These are phyloP conservation scores for Margaritispora aquatica DNA, from an alignment of 495 filamentous ascomycete genomes.

Conservation along the genomic window DNA sequence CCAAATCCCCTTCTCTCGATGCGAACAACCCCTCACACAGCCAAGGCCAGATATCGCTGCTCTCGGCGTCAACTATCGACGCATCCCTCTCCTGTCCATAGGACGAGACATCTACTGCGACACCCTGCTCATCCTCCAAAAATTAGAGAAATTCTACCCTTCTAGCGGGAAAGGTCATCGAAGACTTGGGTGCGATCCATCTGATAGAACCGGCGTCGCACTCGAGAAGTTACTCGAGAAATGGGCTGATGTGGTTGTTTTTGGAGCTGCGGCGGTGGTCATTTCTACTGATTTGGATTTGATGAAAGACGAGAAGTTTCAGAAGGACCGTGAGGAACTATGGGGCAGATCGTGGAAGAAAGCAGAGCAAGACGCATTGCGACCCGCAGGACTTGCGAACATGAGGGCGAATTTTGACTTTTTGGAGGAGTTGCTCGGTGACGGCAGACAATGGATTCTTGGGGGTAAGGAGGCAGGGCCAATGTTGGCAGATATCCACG, in stretches of 20 bases:
- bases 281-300: conserved; percentile 42
- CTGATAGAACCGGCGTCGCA: not conserved
- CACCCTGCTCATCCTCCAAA: conserved; percentile 50
- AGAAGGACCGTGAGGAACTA: conserved; percentile 45
- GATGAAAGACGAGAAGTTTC: conserved; percentile 42
- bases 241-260: conserved; percentile 20
- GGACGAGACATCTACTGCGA: conserved; percentile 49
- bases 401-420: conserved; percentile 35
- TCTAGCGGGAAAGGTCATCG: conserved; percentile 22
- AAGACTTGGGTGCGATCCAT: conserved; percentile 12
- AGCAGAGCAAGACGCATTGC: conserved; percentile 10
- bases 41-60: conserved; percentile 49
- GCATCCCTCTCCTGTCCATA: conserved; percentile 54
- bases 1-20: conserved; percentile 49
- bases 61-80: conserved; percentile 51
- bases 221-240: not conserved
- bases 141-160: conserved; percentile 44
- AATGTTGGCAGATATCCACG: conserved; percentile 50
- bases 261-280: conserved; percentile 35
- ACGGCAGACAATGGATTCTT: conserved; percentile 49
- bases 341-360: conserved; percentile 26
- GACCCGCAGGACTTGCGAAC: conserved; percentile 39
- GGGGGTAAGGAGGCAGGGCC: conserved; percentile 32
- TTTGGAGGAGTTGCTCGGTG: conserved; percentile 41
- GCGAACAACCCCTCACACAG: conserved; percentile 22